These are phyloP conservation scores for Uronychia setigera DNA, from an alignment of 73 alveolate species.

Conservation along the genomic window DNA sequence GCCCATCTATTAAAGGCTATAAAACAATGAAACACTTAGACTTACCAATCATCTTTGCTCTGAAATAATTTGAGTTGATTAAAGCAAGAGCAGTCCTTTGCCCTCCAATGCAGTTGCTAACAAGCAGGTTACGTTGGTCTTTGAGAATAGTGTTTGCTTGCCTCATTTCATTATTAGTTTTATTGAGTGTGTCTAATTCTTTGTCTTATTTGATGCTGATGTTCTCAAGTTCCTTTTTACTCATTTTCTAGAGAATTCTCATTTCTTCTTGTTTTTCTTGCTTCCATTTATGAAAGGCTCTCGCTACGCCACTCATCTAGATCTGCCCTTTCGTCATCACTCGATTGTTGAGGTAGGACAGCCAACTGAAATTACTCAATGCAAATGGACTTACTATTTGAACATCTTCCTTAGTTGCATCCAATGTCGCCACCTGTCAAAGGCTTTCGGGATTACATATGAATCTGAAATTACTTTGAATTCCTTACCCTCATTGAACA, in stretches of 20 bases:
- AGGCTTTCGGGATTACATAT: slow-evolving; percentile 25
- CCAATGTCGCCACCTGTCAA: slow-evolving; percentile 42
- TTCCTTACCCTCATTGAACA: slow-evolving; percentile 11
- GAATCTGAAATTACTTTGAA: neutral
- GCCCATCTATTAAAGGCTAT: slow-evolving; percentile 34
- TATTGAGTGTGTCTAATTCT: neutral
- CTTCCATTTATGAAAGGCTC: slow-evolving; percentile 42
- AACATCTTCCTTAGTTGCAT: slow-evolving; percentile 17
- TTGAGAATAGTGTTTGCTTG: slow-evolving; percentile 8
- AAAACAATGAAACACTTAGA: neutral
- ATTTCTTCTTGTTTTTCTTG: neutral
- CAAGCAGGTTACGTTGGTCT: slow-evolving; percentile 32
- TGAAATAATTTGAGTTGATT: neutral
- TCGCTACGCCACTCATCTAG: neutral
- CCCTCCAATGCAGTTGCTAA: slow-evolving; percentile 11
- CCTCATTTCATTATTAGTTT: neutral
- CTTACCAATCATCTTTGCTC: slow-evolving; percentile 7
- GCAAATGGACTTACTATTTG: slow-evolving; percentile 1
- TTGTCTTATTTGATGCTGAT: neutral
- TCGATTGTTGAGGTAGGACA: slow-evolving; percentile 9
- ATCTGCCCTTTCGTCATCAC: neutral
- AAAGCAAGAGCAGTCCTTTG: slow-evolving; percentile 21
- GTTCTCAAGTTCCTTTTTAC: neutral
- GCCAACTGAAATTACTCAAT: neutral
- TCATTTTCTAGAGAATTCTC: neutral